phyloP scores from a whole-genome alignment of 495 filamentous ascomycete species.

The Daldinia decipiens region DNA sequence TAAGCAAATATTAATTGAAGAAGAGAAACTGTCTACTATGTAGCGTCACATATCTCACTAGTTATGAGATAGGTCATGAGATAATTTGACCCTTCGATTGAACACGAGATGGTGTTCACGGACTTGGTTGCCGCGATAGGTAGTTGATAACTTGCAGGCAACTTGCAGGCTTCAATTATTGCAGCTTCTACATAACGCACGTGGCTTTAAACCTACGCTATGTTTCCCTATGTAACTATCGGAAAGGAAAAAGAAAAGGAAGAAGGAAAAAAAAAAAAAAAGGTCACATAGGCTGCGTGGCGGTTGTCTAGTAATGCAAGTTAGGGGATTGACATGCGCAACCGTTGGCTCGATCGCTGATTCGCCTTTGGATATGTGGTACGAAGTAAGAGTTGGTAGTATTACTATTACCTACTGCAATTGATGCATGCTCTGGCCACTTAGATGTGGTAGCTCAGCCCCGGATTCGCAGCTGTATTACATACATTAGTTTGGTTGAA shows the following conservation, averaged over 20 bases:
- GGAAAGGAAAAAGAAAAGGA: too few species aligned
- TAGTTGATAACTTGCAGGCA: conserved; percentile 32
- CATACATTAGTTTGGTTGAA: conserved; percentile 2
- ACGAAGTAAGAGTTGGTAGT: conserved; percentile 27
- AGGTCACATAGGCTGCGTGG: conserved; percentile 14
- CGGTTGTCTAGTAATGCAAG: conserved; percentile 34
- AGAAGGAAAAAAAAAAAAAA: background rate
- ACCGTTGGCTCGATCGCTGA: conserved; percentile 14
- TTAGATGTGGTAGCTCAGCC: conserved; percentile 24
- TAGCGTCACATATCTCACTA: conserved; percentile 18
- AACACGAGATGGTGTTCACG: conserved; percentile 21
- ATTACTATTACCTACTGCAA: conserved; percentile 35
- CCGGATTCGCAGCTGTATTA: conserved; percentile 10
- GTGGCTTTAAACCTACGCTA: background rate
- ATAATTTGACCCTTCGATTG: conserved; percentile 14
- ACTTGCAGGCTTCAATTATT: conserved; percentile 21
- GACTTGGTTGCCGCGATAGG: conserved; percentile 39
- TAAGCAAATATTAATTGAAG: conserved; percentile 12
- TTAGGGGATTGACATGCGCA: conserved; percentile 10
- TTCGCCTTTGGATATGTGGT: conserved; percentile 14
- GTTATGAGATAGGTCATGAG: conserved; percentile 10
- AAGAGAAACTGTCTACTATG: conserved; percentile 5
- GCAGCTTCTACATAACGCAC: conserved; percentile 14
- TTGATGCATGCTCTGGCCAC: background rate
- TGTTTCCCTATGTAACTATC: too few species aligned